A percentile compares a stretch with the other conserved stretches of the same genome.
These are phyloP conservation scores for Colletotrichum sp. DNA, from an alignment of 2,329 filamentous ascomycete species.

Conservation along the genomic window DNA sequence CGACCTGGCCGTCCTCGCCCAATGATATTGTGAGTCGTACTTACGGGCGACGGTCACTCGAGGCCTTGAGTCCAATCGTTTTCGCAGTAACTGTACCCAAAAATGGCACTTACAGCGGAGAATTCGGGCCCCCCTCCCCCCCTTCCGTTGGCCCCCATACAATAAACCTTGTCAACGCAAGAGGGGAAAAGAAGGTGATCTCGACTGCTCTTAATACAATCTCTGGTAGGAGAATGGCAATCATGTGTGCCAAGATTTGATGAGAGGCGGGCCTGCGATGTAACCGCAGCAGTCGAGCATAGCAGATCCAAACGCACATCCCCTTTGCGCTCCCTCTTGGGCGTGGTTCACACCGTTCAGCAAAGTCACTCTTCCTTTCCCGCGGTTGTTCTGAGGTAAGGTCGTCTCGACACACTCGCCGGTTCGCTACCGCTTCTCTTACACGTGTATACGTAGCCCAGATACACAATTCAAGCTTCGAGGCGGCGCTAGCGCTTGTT, in stretches of 20 bases:
- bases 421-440: neutral
- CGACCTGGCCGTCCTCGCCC: neutral
- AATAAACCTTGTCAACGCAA: neutral
- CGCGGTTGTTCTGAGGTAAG: neutral
- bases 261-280: neutral
- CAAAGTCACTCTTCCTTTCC: neutral
- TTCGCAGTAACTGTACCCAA: neutral
- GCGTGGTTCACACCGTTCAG: neutral
- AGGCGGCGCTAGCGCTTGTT: neutral
- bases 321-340: neutral
- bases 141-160: neutral
- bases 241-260: slow-evolving; percentile 10
- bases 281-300: neutral
- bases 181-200: neutral
- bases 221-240: slow-evolving; percentile 1
- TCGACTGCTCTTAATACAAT: neutral
- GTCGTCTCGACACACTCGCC: neutral
- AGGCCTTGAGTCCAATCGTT: neutral
- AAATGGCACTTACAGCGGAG: neutral
- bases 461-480: neutral
- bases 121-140: neutral
- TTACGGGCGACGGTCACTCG: neutral
- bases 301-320: neutral
- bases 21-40: neutral
- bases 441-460: neutral